phyloP scores from a whole-genome alignment of 495 filamentous ascomycete species.

The Neurospora africana region DNA sequence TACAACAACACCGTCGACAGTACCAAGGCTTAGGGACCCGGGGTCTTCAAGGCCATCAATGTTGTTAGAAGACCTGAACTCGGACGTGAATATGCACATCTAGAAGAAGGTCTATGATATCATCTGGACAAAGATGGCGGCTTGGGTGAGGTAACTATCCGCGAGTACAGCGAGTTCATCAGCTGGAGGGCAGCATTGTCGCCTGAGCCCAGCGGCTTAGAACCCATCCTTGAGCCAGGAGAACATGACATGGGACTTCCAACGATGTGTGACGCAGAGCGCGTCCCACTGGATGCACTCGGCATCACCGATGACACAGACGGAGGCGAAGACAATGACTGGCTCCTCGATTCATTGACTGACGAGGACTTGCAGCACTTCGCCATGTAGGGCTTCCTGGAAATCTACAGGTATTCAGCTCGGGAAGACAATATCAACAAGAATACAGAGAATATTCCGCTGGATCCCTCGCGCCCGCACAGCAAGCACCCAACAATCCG shows the following conservation, averaged over 20 bases:
- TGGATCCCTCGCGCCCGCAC: too few relatives aligned
- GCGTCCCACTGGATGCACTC: background rate
- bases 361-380: background rate
- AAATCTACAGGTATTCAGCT: background rate
- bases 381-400: background rate
- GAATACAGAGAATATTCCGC: background rate
- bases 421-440: background rate
- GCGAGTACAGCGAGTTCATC: background rate
- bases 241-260: background rate
- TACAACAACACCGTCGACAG: background rate
- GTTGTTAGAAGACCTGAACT: background rate
- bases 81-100: background rate
- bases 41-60: background rate
- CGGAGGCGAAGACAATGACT: background rate
- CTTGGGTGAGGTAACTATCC: background rate
- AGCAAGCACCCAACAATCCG: background rate
- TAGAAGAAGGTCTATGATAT: background rate
- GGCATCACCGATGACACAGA: background rate
- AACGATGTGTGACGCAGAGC: too few relatives aligned
- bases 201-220: background rate
- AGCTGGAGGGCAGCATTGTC: background rate
- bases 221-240: background rate
- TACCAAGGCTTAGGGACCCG: background rate
- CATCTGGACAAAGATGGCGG: background rate
- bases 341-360: background rate